Evolutionary conservation across 2,329 filamentous ascomycete genomes (phyloP).

Genomic region (Epichloe scottii): DNA sequence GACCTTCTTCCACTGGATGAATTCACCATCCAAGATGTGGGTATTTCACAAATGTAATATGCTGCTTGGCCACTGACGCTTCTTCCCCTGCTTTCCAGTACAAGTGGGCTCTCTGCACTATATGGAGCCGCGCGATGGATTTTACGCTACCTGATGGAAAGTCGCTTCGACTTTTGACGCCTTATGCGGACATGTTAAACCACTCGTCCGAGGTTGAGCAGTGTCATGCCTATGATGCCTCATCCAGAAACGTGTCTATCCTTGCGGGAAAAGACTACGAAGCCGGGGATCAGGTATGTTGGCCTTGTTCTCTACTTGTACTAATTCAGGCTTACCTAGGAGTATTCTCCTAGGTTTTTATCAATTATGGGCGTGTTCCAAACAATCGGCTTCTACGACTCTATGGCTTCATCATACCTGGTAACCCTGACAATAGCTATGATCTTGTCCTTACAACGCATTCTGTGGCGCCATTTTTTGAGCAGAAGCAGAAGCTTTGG

Average conservation of each 20-base stretch:
- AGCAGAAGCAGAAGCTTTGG: slow-evolving; percentile 23
- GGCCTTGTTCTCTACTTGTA: neutral
- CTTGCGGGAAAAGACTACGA: slow-evolving; percentile 15
- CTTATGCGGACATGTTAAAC: slow-evolving; percentile 25
- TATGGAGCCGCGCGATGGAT: slow-evolving; percentile 21
- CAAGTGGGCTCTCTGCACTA: slow-evolving; percentile 21
- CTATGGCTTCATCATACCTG: slow-evolving; percentile 24
- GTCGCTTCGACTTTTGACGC: slow-evolving; percentile 14
- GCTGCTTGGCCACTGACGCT: slow-evolving; percentile 1
- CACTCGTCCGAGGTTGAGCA: slow-evolving; percentile 21
- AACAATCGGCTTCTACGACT: slow-evolving; percentile 24
- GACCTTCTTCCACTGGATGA: slow-evolving; percentile 20
- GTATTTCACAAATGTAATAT: slow-evolving; percentile 9
- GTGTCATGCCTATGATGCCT: slow-evolving; percentile 22
- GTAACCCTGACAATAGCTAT: slow-evolving; percentile 23
- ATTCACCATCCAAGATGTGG: slow-evolving; percentile 21
- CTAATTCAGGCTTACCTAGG: neutral
- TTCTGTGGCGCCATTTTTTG: slow-evolving; percentile 19
- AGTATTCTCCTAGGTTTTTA: slow-evolving; percentile 15
- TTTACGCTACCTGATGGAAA: slow-evolving; percentile 12
- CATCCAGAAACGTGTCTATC: slow-evolving; percentile 20
- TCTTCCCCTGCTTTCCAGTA: slow-evolving; percentile 15
- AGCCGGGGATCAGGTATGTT: slow-evolving; percentile 22
- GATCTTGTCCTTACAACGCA: slow-evolving; percentile 23
- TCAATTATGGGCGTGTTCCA: slow-evolving; percentile 20